Percentiles rank a stretch among this genome's conserved stretches.
Conservation (phyloP, 1,284 basidiomycete species). For the Waitea zeae region DNA sequence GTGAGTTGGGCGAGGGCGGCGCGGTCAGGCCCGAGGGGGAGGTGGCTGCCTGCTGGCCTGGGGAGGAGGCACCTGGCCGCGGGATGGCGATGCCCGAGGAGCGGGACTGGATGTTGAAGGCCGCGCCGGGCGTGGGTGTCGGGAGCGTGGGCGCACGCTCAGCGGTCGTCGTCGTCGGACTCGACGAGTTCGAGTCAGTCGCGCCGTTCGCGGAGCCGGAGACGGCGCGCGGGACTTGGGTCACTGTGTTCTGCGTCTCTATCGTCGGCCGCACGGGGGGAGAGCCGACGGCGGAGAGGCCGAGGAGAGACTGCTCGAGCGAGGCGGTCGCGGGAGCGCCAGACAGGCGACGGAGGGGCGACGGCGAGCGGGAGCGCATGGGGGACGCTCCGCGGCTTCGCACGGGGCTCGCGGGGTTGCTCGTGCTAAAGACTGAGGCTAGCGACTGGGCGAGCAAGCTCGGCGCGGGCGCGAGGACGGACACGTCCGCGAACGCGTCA, state of each 20-base stretch:
- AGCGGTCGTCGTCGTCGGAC: slow-evolving; percentile 21
- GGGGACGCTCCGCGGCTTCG: slow-evolving; percentile 7
- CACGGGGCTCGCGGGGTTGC: slow-evolving; percentile 24
- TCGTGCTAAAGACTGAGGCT: slow-evolving; percentile 48
- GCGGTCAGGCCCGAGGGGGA: background rate
- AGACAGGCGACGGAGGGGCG: slow-evolving; percentile 3
- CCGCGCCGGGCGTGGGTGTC: slow-evolving; percentile 8
- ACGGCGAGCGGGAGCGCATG: slow-evolving; percentile 2
- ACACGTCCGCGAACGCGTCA: slow-evolving; percentile 15
- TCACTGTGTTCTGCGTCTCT: slow-evolving; percentile 6
- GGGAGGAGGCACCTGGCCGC: background rate
- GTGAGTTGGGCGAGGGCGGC: slow-evolving; percentile 35
- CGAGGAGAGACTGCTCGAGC: background rate
- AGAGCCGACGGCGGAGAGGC: slow-evolving; percentile 3
- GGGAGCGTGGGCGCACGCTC: slow-evolving; percentile 16
- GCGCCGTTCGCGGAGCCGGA: slow-evolving; percentile 5
- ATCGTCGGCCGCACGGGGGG: slow-evolving; percentile 11
- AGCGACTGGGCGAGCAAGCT: slow-evolving; percentile 18
- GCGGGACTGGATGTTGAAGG: too few species aligned
- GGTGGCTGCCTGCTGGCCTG: background rate
- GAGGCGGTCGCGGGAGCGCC: slow-evolving; percentile 10
- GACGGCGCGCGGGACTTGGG: slow-evolving; percentile 5
- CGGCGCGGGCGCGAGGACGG: slow-evolving; percentile 37
- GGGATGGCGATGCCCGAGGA: too few species aligned
- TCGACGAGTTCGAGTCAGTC: slow-evolving; percentile 22